Conservation (phyloP, 2,329 filamentous ascomycete genomes). For the Metarhizium guizhouense region DNA sequence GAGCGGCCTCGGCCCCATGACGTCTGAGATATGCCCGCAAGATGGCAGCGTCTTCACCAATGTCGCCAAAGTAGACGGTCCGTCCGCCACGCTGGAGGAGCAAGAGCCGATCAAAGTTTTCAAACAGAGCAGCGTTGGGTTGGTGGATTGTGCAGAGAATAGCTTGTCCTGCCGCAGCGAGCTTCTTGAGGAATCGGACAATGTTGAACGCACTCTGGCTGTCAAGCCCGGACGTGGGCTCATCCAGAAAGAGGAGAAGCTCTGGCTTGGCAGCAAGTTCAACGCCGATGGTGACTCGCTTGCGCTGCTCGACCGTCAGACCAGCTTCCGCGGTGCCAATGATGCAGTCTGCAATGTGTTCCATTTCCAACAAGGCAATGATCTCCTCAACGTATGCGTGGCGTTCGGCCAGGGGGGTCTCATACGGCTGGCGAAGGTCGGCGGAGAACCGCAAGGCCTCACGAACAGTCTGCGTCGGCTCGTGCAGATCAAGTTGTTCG, state of each 20-base stretch:
- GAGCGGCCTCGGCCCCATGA: slow-evolving; percentile 50
- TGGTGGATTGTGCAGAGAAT: slow-evolving; percentile 90
- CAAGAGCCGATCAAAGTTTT: slow-evolving; percentile 77
- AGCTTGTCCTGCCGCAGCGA: slow-evolving; percentile 72
- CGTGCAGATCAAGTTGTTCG: slow-evolving; percentile 54
- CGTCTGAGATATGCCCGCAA: slow-evolving; percentile 56
- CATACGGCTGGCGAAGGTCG: slow-evolving; percentile 46
- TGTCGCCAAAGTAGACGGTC: slow-evolving; percentile 79
- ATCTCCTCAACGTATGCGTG: slow-evolving; percentile 54
- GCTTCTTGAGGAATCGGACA: slow-evolving; percentile 67
- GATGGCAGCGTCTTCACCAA: slow-evolving; percentile 63
- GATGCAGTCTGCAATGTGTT: slow-evolving; percentile 48
- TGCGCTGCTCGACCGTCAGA: slow-evolving; percentile 55
- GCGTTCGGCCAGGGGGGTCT: slow-evolving; percentile 45
- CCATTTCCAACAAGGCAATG: slow-evolving; percentile 50
- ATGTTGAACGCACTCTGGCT: slow-evolving; percentile 64
- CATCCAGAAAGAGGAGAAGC: slow-evolving; percentile 68
- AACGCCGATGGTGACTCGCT: slow-evolving; percentile 84
- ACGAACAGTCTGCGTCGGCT: slow-evolving; percentile 52
- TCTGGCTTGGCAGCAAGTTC: slow-evolving; percentile 79
- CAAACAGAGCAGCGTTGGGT: slow-evolving; percentile 76
- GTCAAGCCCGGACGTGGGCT: slow-evolving; percentile 64
- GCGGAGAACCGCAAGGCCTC: slow-evolving; percentile 57
- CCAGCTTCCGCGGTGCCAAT: slow-evolving; percentile 58
- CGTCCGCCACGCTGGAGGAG: slow-evolving; percentile 70